phyloP scores from a whole-genome alignment of 2,329 filamentous ascomycete genomes.

The Chaetoscypha palmicola region DNA sequence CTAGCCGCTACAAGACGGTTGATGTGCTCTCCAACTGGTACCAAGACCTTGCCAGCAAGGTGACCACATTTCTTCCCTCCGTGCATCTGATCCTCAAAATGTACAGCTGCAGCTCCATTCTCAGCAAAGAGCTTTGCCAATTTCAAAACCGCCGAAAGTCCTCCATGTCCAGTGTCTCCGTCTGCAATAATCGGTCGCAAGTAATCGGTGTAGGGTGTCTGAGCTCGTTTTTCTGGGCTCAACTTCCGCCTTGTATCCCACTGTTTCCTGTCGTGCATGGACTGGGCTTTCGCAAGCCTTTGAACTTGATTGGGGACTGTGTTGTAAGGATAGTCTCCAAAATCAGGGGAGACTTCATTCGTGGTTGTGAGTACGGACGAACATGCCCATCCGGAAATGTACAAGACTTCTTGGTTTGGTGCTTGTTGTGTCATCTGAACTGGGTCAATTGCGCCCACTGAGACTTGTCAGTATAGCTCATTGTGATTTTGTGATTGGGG shows the following conservation, averaged over 20 bases:
- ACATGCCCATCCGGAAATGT: conserved; percentile 96
- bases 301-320: conserved; percentile 98
- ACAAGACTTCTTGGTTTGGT: conserved; percentile 89
- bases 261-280: conserved; percentile 92
- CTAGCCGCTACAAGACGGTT: conserved; percentile 85
- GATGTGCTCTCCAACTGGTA: conserved; percentile 91
- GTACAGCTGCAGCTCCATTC: conserved; percentile 90
- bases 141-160: conserved; percentile 87
- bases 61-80: conserved; percentile 98
- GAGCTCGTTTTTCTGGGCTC: conserved; percentile 62
- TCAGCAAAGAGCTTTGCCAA: conserved; percentile 96
- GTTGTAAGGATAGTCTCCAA: conserved; percentile 98
- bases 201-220: conserved; percentile 83
- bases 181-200: conserved; percentile 92
- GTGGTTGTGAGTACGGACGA: conserved; percentile 87
- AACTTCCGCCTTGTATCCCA: conserved; percentile 81
- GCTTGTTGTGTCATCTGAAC: conserved; percentile 99
- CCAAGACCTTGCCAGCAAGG: conserved; percentile 89
- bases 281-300: conserved; percentile 90
- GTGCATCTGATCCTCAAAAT: conserved; percentile 96
- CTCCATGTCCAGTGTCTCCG: conserved; percentile 92
- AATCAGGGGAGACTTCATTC: conserved; percentile 95
- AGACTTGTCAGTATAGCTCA: conserved; percentile 15
- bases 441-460: conserved; percentile 97
- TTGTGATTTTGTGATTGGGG: background rate